phyloP scores from a whole-genome alignment of 768 basidiomycete genomes.

The Termitomyces eurrhizus region DNA sequence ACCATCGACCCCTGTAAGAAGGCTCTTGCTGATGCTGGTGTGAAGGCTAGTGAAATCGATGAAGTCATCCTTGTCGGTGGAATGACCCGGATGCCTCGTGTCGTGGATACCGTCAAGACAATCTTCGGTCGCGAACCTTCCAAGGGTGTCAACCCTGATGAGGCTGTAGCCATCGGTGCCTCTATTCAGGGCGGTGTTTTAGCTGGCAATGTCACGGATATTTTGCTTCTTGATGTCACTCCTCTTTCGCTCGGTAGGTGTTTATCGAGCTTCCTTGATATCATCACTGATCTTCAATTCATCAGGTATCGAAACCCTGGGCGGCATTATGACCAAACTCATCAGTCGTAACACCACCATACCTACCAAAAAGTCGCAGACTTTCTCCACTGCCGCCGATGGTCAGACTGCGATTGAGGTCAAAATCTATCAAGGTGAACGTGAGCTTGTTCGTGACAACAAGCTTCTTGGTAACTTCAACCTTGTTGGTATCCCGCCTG shows the following conservation, averaged over 20 bases:
- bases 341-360: conserved; percentile 99
- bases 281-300: conserved; percentile 1
- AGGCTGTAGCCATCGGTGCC: conserved; percentile 98
- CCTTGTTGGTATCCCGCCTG: conserved; percentile 93
- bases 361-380: conserved; percentile 99
- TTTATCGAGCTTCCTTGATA: conserved; percentile 10
- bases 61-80: conserved; percentile 99
- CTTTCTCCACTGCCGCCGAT: conserved; percentile 98
- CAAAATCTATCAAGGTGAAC: conserved; percentile 99
- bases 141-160: conserved; percentile 99
- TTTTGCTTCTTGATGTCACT: conserved; percentile 93
- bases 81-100: conserved; percentile 97
- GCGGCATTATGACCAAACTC: conserved; percentile 99
- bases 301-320: conserved; percentile 87
- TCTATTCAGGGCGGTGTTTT: conserved; percentile 98
- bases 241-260: conserved; percentile 86
- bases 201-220: conserved; percentile 94
- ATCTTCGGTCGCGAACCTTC: conserved; percentile 95
- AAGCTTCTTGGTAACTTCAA: conserved; percentile 99
- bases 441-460: conserved; percentile 97
- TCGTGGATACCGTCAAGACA: conserved; percentile 87
- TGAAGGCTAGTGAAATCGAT: conserved; percentile 90
- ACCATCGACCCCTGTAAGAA: conserved; percentile 97
- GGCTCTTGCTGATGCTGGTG: conserved; percentile 88
- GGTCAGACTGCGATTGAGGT: conserved; percentile 99